phyloP scores from a whole-genome alignment of 495 filamentous ascomycete species.

The Penicillium lividum region DNA sequence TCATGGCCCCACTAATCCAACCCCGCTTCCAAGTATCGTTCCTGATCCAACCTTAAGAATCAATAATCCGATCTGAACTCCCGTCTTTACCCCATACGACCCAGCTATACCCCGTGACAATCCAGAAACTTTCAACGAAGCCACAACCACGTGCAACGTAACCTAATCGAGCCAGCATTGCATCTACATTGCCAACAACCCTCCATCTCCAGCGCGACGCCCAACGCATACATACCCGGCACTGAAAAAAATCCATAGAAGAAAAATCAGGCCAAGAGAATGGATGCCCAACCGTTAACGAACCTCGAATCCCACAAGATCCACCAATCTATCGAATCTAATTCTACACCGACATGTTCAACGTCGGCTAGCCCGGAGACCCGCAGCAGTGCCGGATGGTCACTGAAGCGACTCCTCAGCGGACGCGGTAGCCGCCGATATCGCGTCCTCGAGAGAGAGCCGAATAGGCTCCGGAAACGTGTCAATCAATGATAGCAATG shows the following conservation, averaged over 20 bases:
- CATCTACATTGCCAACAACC: neutral
- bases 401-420: slow-evolving; percentile 41
- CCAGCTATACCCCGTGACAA: neutral
- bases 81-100: neutral
- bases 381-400: slow-evolving; percentile 31
- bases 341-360: neutral
- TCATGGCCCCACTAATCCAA: slow-evolving; percentile 2
- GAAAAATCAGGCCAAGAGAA: neutral
- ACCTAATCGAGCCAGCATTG: neutral
- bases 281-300: slow-evolving; percentile 35
- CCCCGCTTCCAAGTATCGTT: slow-evolving; percentile 2
- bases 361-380: neutral
- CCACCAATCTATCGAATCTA: slow-evolving; percentile 13
- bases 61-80: neutral
- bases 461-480: slow-evolving; percentile 46
- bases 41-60: slow-evolving; percentile 4
- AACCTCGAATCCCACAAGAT: slow-evolving; percentile 15
- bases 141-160: neutral
- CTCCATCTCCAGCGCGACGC: neutral
- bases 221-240: neutral
- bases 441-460: slow-evolving; percentile 44
- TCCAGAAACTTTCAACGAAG: neutral
- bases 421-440: slow-evolving; percentile 41
- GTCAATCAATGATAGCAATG: slow-evolving; percentile 5
- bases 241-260: neutral